Evolutionary conservation across 2,329 filamentous ascomycete species (phyloP).

Genomic region (Fusarium zealandicum): DNA sequence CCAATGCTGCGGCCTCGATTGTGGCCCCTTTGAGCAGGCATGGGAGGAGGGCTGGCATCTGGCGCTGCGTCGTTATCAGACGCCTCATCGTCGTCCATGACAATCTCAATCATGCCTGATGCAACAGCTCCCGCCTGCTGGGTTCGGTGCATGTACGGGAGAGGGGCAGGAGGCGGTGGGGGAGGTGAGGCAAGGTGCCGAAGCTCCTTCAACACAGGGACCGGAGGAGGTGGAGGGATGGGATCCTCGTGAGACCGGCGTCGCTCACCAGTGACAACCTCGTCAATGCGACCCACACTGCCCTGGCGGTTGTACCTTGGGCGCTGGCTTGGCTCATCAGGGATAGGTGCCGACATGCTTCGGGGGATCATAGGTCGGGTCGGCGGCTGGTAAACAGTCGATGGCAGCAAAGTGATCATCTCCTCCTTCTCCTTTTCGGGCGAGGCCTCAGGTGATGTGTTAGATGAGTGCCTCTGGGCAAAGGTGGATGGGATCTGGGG

Average conservation of each 20-base stretch:
- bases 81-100: constrained; percentile 67
- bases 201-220: constrained; percentile 66
- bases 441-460: constrained; percentile 48
- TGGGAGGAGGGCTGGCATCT: constrained; percentile 39
- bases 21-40: constrained; percentile 57
- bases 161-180: constrained; percentile 66
- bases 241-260: constrained; percentile 59
- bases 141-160: constrained; percentile 54
- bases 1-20: constrained; percentile 64
- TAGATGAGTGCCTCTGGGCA: constrained; percentile 51
- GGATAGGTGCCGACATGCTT: constrained; percentile 67
- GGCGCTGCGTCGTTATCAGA: constrained; percentile 31
- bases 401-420: constrained; percentile 60
- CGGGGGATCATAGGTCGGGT: constrained; percentile 58
- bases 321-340: constrained; percentile 46
- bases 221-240: constrained; percentile 60
- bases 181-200: constrained; percentile 68
- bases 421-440: constrained; percentile 44
- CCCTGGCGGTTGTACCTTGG: constrained; percentile 46
- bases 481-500: constrained; percentile 61
- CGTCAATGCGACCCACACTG: constrained; percentile 54
- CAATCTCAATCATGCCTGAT: constrained; percentile 69
- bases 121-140: constrained; percentile 55
- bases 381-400: constrained; percentile 67
- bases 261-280: constrained; percentile 51